Evolutionary conservation across 2,329 filamentous ascomycete species (phyloP).

Genomic region (Nothomitra cinnamomea): DNA sequence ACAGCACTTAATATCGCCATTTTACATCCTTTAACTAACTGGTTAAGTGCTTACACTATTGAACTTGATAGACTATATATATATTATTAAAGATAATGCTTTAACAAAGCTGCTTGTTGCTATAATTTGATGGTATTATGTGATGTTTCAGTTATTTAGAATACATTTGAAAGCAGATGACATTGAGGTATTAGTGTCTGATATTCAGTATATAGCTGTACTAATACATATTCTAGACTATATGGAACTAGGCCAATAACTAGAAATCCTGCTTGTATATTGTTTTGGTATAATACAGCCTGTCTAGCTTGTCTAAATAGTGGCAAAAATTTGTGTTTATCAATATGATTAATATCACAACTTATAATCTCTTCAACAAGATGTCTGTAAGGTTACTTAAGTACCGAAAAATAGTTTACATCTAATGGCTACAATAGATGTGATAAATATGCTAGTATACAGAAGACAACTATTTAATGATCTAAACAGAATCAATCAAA

Average conservation of each 20-base stretch:
- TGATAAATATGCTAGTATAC: slow-evolving; percentile 20
- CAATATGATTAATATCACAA: slow-evolving; percentile 18
- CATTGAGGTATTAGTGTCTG: background rate
- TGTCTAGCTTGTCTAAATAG: slow-evolving; percentile 16
- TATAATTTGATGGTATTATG: background rate
- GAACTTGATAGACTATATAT: background rate
- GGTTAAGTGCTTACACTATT: background rate
- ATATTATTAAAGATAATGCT: background rate
- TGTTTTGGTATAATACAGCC: slow-evolving; percentile 15
- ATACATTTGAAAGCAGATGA: background rate
- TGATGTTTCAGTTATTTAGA: background rate
- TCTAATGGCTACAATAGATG: slow-evolving; percentile 25
- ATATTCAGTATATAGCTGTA: background rate
- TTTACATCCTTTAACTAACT: slow-evolving; percentile 1
- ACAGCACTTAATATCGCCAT: slow-evolving; percentile 1
- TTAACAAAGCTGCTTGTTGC: slow-evolving; percentile 1
- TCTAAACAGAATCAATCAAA: slow-evolving; percentile 22
- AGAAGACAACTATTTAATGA: too few relatives aligned
- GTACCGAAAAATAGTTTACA: slow-evolving; percentile 21
- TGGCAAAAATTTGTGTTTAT: slow-evolving; percentile 16
- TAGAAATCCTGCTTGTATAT: slow-evolving; percentile 11
- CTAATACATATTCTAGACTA: background rate
- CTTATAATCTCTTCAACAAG: slow-evolving; percentile 11
- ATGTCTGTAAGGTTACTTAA: slow-evolving; percentile 20
- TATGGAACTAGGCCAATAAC: slow-evolving; percentile 3